Conservation (phyloP, 2,329 filamentous ascomycete genomes). For the Aspergillus spinulosporus region DNA sequence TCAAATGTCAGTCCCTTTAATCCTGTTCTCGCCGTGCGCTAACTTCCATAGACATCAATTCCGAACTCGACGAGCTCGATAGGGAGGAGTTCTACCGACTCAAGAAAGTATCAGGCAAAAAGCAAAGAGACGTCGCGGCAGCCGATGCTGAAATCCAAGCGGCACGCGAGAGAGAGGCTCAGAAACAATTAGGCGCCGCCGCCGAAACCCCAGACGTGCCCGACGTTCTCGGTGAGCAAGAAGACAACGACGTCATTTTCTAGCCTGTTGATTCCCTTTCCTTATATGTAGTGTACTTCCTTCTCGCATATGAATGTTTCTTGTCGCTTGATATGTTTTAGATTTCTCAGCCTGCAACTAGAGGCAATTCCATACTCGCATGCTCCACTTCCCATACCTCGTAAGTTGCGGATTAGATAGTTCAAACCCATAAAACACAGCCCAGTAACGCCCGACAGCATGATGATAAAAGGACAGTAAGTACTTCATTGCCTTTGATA, state of each 20-base stretch:
- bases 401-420: slow-evolving; percentile 4
- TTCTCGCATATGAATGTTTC: slow-evolving; percentile 22
- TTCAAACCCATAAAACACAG: slow-evolving; percentile 20
- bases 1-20: slow-evolving; percentile 68
- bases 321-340: slow-evolving; percentile 2
- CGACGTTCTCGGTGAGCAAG: slow-evolving; percentile 72
- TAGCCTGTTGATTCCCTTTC: slow-evolving; percentile 42
- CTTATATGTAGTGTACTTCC: slow-evolving; percentile 25
- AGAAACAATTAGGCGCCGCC: slow-evolving; percentile 60
- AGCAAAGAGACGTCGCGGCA: slow-evolving; percentile 72
- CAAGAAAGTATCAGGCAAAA: slow-evolving; percentile 90
- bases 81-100: slow-evolving; percentile 96
- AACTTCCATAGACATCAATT: slow-evolving; percentile 75
- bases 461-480: slow-evolving; percentile 17
- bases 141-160: slow-evolving; percentile 74
- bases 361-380: not conserved
- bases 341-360: not conserved
- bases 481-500: slow-evolving; percentile 79
- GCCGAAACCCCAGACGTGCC: slow-evolving; percentile 45
- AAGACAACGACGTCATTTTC: slow-evolving; percentile 86
- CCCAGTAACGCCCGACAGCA: slow-evolving; percentile 34
- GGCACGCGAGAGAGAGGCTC: slow-evolving; percentile 31
- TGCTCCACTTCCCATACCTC: slow-evolving; percentile 2
- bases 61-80: slow-evolving; percentile 94
- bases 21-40: slow-evolving; percentile 5